Evolutionary conservation across 192 early-diverging fungal species (phyloP).

Genomic region (Dissophora ornata): DNA sequence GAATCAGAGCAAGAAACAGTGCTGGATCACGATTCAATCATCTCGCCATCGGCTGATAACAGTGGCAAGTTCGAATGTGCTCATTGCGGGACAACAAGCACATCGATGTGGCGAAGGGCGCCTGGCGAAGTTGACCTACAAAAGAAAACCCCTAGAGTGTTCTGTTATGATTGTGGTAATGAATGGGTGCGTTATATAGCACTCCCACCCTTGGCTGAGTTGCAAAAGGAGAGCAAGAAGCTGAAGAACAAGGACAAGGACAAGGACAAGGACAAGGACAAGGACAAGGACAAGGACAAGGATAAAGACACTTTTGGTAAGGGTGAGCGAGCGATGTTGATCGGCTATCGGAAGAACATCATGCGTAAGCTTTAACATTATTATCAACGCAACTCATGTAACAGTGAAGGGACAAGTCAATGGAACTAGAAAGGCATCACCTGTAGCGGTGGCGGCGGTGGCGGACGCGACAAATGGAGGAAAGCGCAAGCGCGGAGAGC

Average conservation of each 20-base stretch:
- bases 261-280: constrained; percentile 27
- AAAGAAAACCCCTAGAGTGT: constrained; percentile 51
- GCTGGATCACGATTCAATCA: constrained; percentile 47
- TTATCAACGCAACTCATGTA: neutral
- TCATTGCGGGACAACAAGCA: constrained; percentile 54
- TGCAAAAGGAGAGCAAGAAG: constrained; percentile 31
- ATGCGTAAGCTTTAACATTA: neutral
- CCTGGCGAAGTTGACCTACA: constrained; percentile 56
- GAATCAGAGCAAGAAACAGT: constrained; percentile 29
- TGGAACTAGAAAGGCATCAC: neutral
- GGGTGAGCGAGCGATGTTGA: too few relatives aligned
- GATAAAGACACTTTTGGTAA: constrained; percentile 8
- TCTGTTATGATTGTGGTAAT: constrained; percentile 66
- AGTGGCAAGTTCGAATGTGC: constrained; percentile 45
- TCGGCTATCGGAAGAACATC: neutral
- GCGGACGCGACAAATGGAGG: constrained; percentile 9
- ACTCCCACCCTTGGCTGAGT: constrained; percentile 44
- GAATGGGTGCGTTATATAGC: constrained; percentile 70
- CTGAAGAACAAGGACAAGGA: constrained; percentile 25
- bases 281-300: constrained; percentile 17
- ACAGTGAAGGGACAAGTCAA: constrained; percentile 24
- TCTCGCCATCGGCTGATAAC: constrained; percentile 36
- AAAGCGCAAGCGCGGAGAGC: constrained; percentile 37
- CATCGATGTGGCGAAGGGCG: constrained; percentile 51
- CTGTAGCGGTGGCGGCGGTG: constrained; percentile 5